Conservation (phyloP, 768 basidiomycete species). For the Auriscalpium microsporum region DNA sequence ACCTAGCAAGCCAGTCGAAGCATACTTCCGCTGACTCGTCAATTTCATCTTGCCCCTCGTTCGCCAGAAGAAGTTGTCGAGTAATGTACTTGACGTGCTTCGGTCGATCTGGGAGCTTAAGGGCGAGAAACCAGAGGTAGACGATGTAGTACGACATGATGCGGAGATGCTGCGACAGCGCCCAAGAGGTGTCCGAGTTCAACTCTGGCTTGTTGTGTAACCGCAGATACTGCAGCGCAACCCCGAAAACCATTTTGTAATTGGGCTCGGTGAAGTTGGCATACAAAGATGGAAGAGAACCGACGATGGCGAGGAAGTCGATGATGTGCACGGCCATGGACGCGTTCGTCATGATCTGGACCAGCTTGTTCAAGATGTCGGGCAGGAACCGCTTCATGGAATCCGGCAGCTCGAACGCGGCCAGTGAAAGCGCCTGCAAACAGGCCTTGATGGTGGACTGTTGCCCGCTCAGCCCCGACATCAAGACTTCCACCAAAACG, state of each 20-base stretch:
- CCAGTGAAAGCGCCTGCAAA: slow-evolving; percentile 80
- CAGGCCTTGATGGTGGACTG: slow-evolving; percentile 80
- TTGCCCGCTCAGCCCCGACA: slow-evolving; percentile 59
- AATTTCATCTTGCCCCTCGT: slow-evolving; percentile 60
- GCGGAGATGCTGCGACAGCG: slow-evolving; percentile 85
- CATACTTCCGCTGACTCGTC: slow-evolving; percentile 94
- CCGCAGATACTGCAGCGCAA: slow-evolving; percentile 89
- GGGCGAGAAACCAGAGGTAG: slow-evolving; percentile 89
- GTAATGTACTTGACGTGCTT: slow-evolving; percentile 81
- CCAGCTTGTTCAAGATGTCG: slow-evolving; percentile 76
- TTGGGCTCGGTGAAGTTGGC: slow-evolving; percentile 87
- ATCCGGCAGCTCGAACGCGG: slow-evolving; percentile 77
- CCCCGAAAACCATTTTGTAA: slow-evolving; percentile 90
- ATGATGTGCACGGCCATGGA: slow-evolving; percentile 95
- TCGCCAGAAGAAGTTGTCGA: slow-evolving; percentile 76
- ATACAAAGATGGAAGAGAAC: slow-evolving; percentile 69
- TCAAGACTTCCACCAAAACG: slow-evolving; percentile 64
- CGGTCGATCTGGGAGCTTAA: slow-evolving; percentile 75
- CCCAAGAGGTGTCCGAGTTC: slow-evolving; percentile 64
- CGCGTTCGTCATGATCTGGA: slow-evolving; percentile 90
- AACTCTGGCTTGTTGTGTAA: slow-evolving; percentile 67
- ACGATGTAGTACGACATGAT: slow-evolving; percentile 85
- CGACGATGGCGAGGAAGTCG: slow-evolving; percentile 81
- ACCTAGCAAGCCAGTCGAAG: slow-evolving; percentile 95
- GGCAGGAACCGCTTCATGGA: slow-evolving; percentile 76